These are phyloP conservation scores for Aspergillus quadricinctus DNA, from an alignment of 2,329 filamentous ascomycete genomes.

Conservation along the genomic window DNA sequence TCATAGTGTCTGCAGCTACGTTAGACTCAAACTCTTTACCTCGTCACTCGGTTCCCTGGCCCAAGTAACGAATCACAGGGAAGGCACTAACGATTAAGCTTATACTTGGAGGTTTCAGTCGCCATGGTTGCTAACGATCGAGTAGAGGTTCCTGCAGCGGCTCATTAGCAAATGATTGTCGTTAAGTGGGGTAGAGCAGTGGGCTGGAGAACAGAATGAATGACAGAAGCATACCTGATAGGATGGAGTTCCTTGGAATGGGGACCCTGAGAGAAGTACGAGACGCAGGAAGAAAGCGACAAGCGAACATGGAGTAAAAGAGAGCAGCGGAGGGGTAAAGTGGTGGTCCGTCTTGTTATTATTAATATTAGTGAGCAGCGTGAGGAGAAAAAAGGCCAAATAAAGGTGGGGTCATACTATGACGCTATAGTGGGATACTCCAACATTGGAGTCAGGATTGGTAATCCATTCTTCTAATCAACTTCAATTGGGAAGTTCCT, in stretches of 20 bases:
- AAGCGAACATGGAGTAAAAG: constrained; percentile 20
- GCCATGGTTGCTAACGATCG: constrained; percentile 46
- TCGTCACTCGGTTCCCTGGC: neutral
- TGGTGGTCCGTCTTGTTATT: constrained; percentile 2
- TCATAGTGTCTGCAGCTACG: constrained; percentile 53
- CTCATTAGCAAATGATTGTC: constrained; percentile 13
- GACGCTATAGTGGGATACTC: constrained; percentile 11
- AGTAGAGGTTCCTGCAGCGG: constrained; percentile 14
- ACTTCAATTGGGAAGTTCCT: neutral
- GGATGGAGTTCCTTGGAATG: constrained; percentile 16
- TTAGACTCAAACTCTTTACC: constrained; percentile 9
- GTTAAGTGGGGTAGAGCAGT: constrained; percentile 3
- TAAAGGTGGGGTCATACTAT: constrained; percentile 14
- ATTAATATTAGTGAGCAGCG: constrained; percentile 8
- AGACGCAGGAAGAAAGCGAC: constrained; percentile 11
- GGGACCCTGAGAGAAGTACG: constrained; percentile 22
- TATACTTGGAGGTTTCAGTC: constrained; percentile 60
- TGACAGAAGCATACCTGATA: constrained; percentile 12
- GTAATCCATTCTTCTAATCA: neutral
- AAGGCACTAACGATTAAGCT: constrained; percentile 56
- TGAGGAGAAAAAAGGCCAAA: constrained; percentile 10
- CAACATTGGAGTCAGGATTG: neutral
- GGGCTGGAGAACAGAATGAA: constrained; percentile 1
- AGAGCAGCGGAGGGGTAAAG: constrained; percentile 10
- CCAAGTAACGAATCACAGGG: neutral